Evolutionary conservation across 352 stramenopile species (phyloP).

Genomic region (Phytophthora lateralis): DNA sequence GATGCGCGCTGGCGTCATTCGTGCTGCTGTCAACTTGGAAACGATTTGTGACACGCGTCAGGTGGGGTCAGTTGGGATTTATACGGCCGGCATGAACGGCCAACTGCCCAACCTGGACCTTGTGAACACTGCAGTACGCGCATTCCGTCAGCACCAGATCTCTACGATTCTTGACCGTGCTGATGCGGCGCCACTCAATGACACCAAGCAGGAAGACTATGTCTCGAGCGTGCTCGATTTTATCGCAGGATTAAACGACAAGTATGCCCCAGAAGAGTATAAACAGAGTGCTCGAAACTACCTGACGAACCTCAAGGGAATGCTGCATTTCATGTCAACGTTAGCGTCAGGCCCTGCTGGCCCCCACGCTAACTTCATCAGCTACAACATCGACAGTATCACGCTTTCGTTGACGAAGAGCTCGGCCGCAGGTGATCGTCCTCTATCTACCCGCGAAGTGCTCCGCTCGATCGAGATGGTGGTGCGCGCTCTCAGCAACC

Average conservation of each 20-base stretch:
- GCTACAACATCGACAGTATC: slow-evolving; percentile 88
- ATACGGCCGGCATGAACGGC: slow-evolving; percentile 77
- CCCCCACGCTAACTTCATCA: slow-evolving; percentile 78
- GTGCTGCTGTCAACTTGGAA: slow-evolving; percentile 78
- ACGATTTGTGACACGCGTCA: slow-evolving; percentile 36
- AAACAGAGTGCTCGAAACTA: slow-evolving; percentile 44
- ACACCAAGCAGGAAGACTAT: slow-evolving; percentile 9
- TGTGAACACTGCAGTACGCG: slow-evolving; percentile 75
- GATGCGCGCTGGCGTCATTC: slow-evolving; percentile 81
- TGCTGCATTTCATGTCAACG: slow-evolving; percentile 86
- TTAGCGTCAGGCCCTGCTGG: slow-evolving; percentile 66
- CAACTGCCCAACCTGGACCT: slow-evolving; percentile 89
- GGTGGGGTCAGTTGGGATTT: slow-evolving; percentile 55
- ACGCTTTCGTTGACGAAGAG: slow-evolving; percentile 52
- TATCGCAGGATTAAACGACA: slow-evolving; percentile 11
- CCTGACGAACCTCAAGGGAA: slow-evolving; percentile 55
- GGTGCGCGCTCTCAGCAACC: slow-evolving; percentile 82
- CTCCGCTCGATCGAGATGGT: slow-evolving; percentile 69
- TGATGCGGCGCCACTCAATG: slow-evolving; percentile 12
- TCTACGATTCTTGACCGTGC: slow-evolving; percentile 54
- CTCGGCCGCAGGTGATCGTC: slow-evolving; percentile 12
- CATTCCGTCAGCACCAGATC: slow-evolving; percentile 53
- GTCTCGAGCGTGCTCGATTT: slow-evolving; percentile 8
- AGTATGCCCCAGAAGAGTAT: slow-evolving; percentile 19
- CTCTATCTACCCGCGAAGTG: slow-evolving; percentile 39